Evolutionary conservation across 441 rosid species (phyloP), one percentile per base, ranked within the genome.

Genomic region (Arabidopsis lyrata): DNA sequence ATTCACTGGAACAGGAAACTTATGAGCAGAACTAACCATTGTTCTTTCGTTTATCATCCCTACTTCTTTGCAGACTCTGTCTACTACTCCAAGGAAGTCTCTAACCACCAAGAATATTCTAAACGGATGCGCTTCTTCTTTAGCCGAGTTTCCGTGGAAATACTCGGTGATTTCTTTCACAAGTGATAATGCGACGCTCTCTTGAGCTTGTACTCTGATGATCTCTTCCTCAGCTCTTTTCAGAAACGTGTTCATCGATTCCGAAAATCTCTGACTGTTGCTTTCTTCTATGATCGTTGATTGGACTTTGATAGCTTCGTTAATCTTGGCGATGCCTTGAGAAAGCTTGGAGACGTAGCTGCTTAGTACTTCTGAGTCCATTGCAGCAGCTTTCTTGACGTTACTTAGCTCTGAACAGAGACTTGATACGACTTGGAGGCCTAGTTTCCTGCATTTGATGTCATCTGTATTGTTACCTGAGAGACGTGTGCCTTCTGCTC

Each of bases 111-210:
- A 72, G 83, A 94, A 94, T 81, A 94, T 94, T 77, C 99, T 83
- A 82, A 94, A 92, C 3, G 99, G 99, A 55, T 90, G 99, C 31
- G 95, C 96, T 82, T 92, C 98, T 85, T 93, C 97, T 82, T 89
- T 90, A 0, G 97, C 89, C 12, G 98, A 94, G 84, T 94, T 86
- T 18, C 98, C 98, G 41, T 94, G 98, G 85, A 93, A 93, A 80
- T 91, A 93, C 73, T 91, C 98, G 3, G 98, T 93, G 59, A 93
- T 93, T 64, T 93, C 98, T 76, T 93, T 93, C 56, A 93, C 98
- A 3, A 93, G 76, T 9, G 96, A 90, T 57, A 94, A 59, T 6
- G 96, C 93, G 35, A 91, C 90, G 5, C 93, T 94, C 77, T 91
- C 97, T 54, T 82, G 92, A 24, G 97, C 96, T 76, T 88, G 97